Conservation (phyloP, 179 eudicot species). For the Nepenthes alata region DNA sequence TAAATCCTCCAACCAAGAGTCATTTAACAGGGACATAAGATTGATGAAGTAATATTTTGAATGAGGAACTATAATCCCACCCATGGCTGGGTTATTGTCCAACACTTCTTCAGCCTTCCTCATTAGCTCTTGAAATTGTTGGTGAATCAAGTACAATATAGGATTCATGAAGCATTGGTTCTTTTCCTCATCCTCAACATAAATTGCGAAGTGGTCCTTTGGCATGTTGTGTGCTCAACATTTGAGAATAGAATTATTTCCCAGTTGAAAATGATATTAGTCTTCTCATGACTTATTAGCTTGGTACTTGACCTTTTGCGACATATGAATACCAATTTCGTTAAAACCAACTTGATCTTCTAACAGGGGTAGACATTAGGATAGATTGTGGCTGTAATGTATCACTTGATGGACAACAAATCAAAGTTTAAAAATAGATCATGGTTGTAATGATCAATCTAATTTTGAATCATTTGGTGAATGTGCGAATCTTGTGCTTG, state of each 20-base stretch:
- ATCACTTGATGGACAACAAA: no score
- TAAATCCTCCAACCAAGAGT: conserved; percentile 6
- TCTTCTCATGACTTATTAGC: conserved; percentile 8
- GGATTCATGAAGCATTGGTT: conserved; percentile 33
- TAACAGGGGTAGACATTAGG: no score
- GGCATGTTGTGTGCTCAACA: conserved; percentile 17
- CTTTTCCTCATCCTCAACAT: conserved; percentile 21
- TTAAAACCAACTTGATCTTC: background rate
- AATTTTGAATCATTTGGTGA: no score
- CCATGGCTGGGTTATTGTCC: conserved; percentile 32
- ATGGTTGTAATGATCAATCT: no score
- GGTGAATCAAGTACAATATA: conserved; percentile 28
- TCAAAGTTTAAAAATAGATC: no score
- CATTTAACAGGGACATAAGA: conserved; percentile 16
- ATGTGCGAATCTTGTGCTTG: no score
- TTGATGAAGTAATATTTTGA: conserved; percentile 20
- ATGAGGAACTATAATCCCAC: conserved; percentile 33
- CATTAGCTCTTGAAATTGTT: conserved; percentile 27
- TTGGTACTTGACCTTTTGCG: no score
- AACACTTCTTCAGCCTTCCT: conserved; percentile 31
- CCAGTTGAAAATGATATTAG: conserved; percentile 1
- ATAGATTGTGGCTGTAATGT: no score
- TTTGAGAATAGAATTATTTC: background rate
- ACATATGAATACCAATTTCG: conserved; percentile 12
- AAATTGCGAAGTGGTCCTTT: conserved; percentile 35